Evolutionary conservation across 164 flowering plant genomes (phyloP), one percentile per base, ranked within the genome.

Genomic region (Akebia trifoliata): DNA sequence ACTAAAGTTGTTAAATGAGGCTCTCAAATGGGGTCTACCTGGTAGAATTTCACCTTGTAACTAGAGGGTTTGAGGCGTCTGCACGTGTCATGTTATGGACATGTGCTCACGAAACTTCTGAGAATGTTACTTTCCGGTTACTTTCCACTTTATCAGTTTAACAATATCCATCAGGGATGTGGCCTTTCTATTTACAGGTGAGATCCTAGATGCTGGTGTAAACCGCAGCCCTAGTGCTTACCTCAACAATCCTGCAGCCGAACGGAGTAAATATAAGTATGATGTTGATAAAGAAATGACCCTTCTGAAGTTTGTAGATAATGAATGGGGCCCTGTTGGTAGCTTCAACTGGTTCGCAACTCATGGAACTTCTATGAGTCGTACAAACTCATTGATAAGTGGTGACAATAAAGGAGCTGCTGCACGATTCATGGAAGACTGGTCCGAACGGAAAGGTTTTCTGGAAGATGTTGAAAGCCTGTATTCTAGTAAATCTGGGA

Each of bases 351-450:
- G 97, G 99, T 90, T 94, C 80, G 93, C 99, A 48, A 94, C 99
- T 58, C 97, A 94, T 77, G 99, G 99, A 54, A 94, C 99, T 59
- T 94, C 99, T 26, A 94, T 94, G 99, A 86, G 99, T 69, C 95
- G 97, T 40, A 84, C 96, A 66, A 94, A 94, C 56, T 71, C 84
- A 49, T 73, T 94, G 81, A 83, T 94, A 32, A 94, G 99, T 71
- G 99, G 99, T 50, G 99, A 94, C 74, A 94, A 94, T 72, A 90
- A 94, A 77, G 99, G 97, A 38, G 90, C 97, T 29, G 99, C 97
- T 63, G 97, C 99, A 29, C 80, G 99, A 56, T 86, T 94, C 69
- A 90, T 90, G 97, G 99, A 94, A 66, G 99, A 94, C 65, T 94
- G 97, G 99, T 78, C 77, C 81, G 86, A 86, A 67, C 69, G 75